Evolutionary conservation across 2,329 filamentous ascomycete genomes (phyloP), one percentile per base, ranked within the genome.

Genomic region (Scytalidium lignicola): DNA sequence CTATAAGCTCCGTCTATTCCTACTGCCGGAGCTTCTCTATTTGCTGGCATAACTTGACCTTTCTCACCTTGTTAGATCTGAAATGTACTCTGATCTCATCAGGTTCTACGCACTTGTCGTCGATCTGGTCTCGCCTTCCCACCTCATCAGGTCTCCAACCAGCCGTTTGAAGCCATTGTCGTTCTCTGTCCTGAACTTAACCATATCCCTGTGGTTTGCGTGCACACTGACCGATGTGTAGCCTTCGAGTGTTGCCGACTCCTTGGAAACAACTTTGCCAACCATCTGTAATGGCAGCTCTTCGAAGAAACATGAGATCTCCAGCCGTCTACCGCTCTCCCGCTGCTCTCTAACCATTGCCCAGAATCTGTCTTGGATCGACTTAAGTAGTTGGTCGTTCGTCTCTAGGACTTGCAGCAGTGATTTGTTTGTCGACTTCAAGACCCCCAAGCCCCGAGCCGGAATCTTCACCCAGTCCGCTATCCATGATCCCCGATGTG

Each of bases 351-450:
- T 28, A 28, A 28, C 26, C 26, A 28, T 28, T 28, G 26, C 7
- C 26, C 26, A 28, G 26, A 28, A 28, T 28, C 26, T 28, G 26
- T 7, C 26, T 28, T 28, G 26, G 26, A 28, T 28, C 26, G 26
- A 28, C 26, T 28, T 13, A 7, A 28, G 26, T 28, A 28, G 26
- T 13, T 28, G 26, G 26, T 28, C 26, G 26, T 28, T 13, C 26
- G 26, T 28, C 7, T 13, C 26, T 7, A 28, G 26, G 26, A 28
- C 26, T 28, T 28, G 26, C 13, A 28, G 26, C 26, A 28, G 26
- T 7, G 26, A 28, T 92, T 37, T 37, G 15, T 37, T 37, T 44
- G 51, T 74, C 65, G n/a, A 19, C 17, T 46, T 52, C 12, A 50
- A 5, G 15, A 48, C 2, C 3, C 29, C 20, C 1, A 51, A 20